Percentiles rank a stretch among this genome's conserved stretches.
phyloP scores from a whole-genome alignment of 179 eudicot genomes.

The Silene noctiflora region DNA sequence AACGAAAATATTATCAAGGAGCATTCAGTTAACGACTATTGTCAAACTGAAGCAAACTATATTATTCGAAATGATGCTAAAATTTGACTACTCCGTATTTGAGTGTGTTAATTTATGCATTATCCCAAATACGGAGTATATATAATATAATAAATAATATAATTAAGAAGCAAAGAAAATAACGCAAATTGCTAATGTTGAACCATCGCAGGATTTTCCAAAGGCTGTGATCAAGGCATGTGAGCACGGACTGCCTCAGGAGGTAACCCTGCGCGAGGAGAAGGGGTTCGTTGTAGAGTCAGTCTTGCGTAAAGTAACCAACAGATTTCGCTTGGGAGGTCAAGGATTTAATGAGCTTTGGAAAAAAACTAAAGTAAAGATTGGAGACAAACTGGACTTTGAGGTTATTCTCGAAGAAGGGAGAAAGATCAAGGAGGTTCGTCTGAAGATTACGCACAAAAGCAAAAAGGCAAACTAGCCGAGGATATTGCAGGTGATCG shows the following conservation, averaged over 20 bases:
- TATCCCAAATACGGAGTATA: too few species aligned
- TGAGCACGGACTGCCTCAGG: neutral
- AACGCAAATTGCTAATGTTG: neutral
- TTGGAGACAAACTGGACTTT: neutral
- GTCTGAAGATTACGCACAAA: neutral
- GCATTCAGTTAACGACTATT: too few species aligned
- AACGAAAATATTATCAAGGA: too few species aligned
- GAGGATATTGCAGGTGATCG: neutral
- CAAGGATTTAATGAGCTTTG: neutral
- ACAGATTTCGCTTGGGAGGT: neutral
- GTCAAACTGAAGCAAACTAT: too few species aligned
- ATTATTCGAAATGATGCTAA: too few species aligned
- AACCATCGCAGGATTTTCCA: neutral
- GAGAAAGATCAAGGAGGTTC: conserved; percentile 5
- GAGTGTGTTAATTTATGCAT: too few species aligned
- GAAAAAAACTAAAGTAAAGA: neutral
- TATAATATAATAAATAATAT: too few species aligned
- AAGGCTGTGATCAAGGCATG: neutral
- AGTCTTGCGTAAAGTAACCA: neutral
- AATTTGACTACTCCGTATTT: too few species aligned
- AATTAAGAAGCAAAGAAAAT: too few species aligned
- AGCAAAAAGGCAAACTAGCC: neutral
- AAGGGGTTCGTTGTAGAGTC: neutral
- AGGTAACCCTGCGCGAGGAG: neutral
- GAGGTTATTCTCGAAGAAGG: neutral